phyloP scores from a whole-genome alignment of 139 green algal genomes.

The Auxenochlorella protothecoides region DNA sequence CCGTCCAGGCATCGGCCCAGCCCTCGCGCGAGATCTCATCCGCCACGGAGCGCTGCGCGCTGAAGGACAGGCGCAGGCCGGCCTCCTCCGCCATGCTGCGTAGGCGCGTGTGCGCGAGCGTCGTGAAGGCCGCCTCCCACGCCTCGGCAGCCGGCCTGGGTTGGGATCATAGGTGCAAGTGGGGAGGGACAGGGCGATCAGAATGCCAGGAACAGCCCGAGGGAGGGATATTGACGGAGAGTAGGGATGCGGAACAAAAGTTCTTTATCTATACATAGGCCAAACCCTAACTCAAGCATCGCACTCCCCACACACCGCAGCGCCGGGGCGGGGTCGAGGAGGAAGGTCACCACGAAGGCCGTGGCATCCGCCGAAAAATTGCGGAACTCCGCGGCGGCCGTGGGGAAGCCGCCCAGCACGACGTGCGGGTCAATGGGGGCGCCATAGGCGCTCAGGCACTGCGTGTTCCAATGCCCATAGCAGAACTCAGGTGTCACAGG shows the following conservation, averaged over 20 bases:
- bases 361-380: conserved; percentile 61
- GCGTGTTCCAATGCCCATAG: conserved; percentile 50
- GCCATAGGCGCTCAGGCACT: conserved; percentile 47
- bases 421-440: conserved; percentile 70
- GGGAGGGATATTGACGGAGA: too few species aligned
- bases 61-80: conserved; percentile 61
- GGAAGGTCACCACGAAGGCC: conserved; percentile 74
- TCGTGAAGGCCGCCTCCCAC: conserved; percentile 72
- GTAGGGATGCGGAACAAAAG: too few species aligned
- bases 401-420: conserved; percentile 75
- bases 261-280: too few species aligned
- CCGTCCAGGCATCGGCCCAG: conserved; percentile 43
- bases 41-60: conserved; percentile 65
- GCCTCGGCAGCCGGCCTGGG: conserved; percentile 42
- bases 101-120: conserved; percentile 33
- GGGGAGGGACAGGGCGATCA: too few species aligned
- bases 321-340: conserved; percentile 35
- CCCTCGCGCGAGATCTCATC: conserved; percentile 78
- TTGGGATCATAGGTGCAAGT: too few species aligned
- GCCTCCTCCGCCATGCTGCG: conserved; percentile 14
- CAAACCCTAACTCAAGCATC: too few species aligned
- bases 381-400: conserved; percentile 7
- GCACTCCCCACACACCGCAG: conserved; percentile 12
- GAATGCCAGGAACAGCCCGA: too few species aligned
- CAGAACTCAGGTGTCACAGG: conserved; percentile 51